Evolutionary conservation across 2,329 filamentous ascomycete species (phyloP), one percentile per base, ranked within the genome.

Genomic region (Epichloe uncinata): DNA sequence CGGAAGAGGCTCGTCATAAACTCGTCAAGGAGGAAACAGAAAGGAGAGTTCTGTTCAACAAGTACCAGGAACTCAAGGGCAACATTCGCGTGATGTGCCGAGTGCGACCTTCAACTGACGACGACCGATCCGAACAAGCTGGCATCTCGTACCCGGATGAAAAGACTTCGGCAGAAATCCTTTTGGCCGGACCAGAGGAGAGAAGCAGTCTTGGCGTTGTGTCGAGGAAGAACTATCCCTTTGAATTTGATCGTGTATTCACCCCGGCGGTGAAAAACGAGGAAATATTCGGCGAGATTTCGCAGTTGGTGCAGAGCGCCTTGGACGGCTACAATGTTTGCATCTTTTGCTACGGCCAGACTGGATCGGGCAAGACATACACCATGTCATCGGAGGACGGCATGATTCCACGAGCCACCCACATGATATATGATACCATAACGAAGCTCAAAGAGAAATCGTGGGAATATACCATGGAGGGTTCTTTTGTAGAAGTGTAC

Each of bases 81-180:
- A 98, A 98, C 63, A 98, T 98, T 60, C 85, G 93, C 18, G 93
- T 98, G 57, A 98, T 97, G 80, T 97, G 91, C 62, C 82, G 93
- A 63, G 91, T 97, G 33, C 84, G 94, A 40, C 93, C 93, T 1
- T 72, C 84, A 0, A 71, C 85, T 20, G 73, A 72, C 22, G 58
- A 66, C 0, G 66, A 70, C 0, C 82, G 85, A 51, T 81, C 82
- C 6, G 74, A 81, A 22, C 73, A 79, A 12, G 88, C 91, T 3
- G 78, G 79, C 47, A 86, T 97, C 55, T 74, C 78, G 2, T 95
- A 87, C 56, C 89, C 91, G 0, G 73, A 97, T 36, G 78, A 85
- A 15, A 87, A 87, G 52, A 93, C 95, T 26, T 86, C 85, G 42
- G 87, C 90, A 50, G 89, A 96, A 61, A 87, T 98, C 50, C 79